These are phyloP conservation scores for Xerocomus amazonicus DNA, from an alignment of 1,284 basidiomycete species.

Conservation along the genomic window DNA sequence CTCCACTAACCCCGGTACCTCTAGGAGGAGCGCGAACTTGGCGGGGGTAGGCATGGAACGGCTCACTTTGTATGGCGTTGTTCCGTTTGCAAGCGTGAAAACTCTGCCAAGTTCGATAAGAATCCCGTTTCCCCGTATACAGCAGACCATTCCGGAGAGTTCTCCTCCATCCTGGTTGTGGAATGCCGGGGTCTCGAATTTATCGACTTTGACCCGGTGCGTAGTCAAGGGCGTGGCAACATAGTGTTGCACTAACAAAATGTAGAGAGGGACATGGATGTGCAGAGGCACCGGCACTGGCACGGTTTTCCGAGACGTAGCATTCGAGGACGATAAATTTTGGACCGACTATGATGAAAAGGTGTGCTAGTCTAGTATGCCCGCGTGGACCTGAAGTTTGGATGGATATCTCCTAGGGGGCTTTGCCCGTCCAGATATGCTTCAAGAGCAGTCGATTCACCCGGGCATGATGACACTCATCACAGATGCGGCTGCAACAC, in stretches of 20 bases:
- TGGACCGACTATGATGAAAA: conserved; percentile 85
- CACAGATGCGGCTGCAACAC: too few relatives aligned
- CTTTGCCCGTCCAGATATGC: conserved; percentile 61
- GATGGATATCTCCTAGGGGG: conserved; percentile 40
- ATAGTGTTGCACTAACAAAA: conserved; percentile 4
- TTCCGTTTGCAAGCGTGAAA: conserved; percentile 71
- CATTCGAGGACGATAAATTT: conserved; percentile 54
- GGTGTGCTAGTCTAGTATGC: conserved; percentile 36
- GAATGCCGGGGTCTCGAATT: conserved; percentile 82
- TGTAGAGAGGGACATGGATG: conserved; percentile 58
- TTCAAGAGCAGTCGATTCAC: conserved; percentile 61
- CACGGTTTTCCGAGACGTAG: conserved; percentile 58
- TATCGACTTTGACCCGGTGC: conserved; percentile 58
- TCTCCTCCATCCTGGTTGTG: conserved; percentile 58
- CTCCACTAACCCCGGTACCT: conserved; percentile 3
- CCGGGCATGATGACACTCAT: conserved; percentile 45
- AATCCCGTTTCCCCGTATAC: conserved; percentile 52
- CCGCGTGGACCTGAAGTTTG: not conserved
- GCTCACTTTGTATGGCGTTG: conserved; percentile 81
- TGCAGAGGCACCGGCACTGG: conserved; percentile 57
- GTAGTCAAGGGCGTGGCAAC: conserved; percentile 33
- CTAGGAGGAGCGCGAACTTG: conserved; percentile 63
- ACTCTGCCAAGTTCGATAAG: conserved; percentile 72
- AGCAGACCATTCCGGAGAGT: conserved; percentile 52
- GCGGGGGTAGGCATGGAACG: conserved; percentile 56